phyloP scores from a whole-genome alignment of 2,329 filamentous ascomycete genomes.

The Sphaerulina populicola region DNA sequence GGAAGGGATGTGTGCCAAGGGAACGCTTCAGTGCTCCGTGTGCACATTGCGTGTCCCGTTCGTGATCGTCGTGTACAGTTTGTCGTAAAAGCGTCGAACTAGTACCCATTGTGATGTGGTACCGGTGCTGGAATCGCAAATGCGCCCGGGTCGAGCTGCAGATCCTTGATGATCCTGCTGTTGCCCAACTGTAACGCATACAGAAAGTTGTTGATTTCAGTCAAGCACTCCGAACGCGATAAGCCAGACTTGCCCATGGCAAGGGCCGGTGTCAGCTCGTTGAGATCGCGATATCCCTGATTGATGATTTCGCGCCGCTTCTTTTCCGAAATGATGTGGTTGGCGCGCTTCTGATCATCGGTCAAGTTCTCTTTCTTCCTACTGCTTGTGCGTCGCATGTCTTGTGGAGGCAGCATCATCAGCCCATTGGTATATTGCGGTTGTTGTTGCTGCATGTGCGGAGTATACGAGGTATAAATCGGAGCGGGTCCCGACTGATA shows the following conservation, averaged over 20 bases:
- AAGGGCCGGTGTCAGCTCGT: conserved; percentile 69
- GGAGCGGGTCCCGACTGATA: neutral
- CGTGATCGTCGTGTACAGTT: neutral
- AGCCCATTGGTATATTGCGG: conserved; percentile 1
- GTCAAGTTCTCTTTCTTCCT: conserved; percentile 33
- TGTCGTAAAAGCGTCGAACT: neutral
- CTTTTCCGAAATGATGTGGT: conserved; percentile 61
- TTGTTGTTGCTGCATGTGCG: conserved; percentile 1
- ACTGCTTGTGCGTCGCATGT: neutral
- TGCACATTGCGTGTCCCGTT: neutral
- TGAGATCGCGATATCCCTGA: conserved; percentile 73
- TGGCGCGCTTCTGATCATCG: conserved; percentile 63
- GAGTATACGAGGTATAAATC: conserved; percentile 1
- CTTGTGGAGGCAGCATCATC: conserved; percentile 3
- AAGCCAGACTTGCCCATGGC: conserved; percentile 69
- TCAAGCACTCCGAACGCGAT: conserved; percentile 31
- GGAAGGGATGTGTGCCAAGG: neutral
- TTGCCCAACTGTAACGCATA: conserved; percentile 5
- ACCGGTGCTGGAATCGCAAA: neutral
- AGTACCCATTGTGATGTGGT: conserved; percentile 2
- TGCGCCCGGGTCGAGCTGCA: conserved; percentile 3
- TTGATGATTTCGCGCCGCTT: conserved; percentile 67
- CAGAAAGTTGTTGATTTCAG: conserved; percentile 12
- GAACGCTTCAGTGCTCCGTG: no score
- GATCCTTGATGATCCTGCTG: conserved; percentile 5